Evolutionary conservation across 2,329 filamentous ascomycete genomes (phyloP), one percentile per base, ranked within the genome.

Genomic region (Exophiala viscosa): DNA sequence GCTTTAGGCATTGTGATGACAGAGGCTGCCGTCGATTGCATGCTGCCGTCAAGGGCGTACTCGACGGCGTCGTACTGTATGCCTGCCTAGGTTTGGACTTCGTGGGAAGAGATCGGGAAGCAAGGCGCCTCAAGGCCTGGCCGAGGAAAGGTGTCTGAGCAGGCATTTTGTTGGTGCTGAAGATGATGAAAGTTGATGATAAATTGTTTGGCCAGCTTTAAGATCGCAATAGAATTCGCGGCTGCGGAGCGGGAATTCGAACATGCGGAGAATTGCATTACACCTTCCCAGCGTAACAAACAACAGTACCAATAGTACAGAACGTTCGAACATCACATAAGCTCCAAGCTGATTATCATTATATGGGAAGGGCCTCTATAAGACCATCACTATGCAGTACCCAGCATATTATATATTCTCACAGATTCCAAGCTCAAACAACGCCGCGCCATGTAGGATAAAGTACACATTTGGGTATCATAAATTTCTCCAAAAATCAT

Each of bases 21-120:
- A 54, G 44, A 35, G 49, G 47, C 36, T 56, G 50, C 34, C 52
- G 42, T 17, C 47, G 52, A 47, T 15, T 28, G 17, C 38, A 23
- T 32, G 20, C 42, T 20, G 50, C 23, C 17, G 28, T 43, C 8
- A 67, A 72, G 48, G 69, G 64, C 57, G 68, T 69, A 48, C 68
- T 69, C 28, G 70, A 70, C 59, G 69, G 73, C 47, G 73, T 73
- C 59, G 77, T 79, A 63, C 74, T 73, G 45, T 79, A 73, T 62
- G 77, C 74, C 55, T 73, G 75, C 20, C 76, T 43, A 18, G 35
- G 17, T 40, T 33, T 53, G 35, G 39, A 44, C 4, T 18, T 45
- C 3, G 18, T 13, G 4, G 46, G 23, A 10, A 39, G 13, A 14
- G 50, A 33, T 13, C 41, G 45, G 3, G 42, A 34, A 36, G 35